A percentile compares a stretch with the other conserved stretches of the same genome.
These are phyloP conservation scores for Mycena epipterygia DNA, from an alignment of 768 basidiomycete species.

Conservation along the genomic window DNA sequence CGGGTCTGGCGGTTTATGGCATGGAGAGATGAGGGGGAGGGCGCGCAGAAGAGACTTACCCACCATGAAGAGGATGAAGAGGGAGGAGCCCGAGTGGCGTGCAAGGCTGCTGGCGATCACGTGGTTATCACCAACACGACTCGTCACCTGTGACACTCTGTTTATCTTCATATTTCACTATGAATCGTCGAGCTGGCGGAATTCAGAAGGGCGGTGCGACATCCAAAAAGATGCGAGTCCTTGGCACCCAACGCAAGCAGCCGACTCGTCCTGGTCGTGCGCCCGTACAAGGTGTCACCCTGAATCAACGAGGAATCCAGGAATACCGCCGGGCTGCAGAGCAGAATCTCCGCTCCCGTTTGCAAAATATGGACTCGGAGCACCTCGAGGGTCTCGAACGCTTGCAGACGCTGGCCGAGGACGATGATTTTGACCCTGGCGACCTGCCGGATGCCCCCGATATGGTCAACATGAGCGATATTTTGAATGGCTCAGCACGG, in stretches of 20 bases:
- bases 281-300: background rate
- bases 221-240: background rate
- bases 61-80: too few species aligned
- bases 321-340: background rate
- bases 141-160: background rate
- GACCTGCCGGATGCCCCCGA: background rate
- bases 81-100: background rate
- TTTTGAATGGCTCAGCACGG: background rate
- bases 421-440: background rate
- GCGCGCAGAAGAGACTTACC: too few species aligned
- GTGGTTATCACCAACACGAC: background rate
- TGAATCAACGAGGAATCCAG: background rate
- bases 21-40: too few species aligned
- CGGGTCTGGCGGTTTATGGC: background rate
- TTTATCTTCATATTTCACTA: background rate
- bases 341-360: background rate
- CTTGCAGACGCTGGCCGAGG: background rate
- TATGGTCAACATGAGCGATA: background rate
- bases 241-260: background rate
- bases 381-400: background rate
- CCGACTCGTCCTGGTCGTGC: background rate
- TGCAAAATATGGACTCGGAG: background rate
- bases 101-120: background rate
- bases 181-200: background rate
- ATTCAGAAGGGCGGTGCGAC: background rate